Base-by-base conservation (phyloP, 2,329 filamentous ascomycete genomes). In the Exophiala bonariae region DNA sequence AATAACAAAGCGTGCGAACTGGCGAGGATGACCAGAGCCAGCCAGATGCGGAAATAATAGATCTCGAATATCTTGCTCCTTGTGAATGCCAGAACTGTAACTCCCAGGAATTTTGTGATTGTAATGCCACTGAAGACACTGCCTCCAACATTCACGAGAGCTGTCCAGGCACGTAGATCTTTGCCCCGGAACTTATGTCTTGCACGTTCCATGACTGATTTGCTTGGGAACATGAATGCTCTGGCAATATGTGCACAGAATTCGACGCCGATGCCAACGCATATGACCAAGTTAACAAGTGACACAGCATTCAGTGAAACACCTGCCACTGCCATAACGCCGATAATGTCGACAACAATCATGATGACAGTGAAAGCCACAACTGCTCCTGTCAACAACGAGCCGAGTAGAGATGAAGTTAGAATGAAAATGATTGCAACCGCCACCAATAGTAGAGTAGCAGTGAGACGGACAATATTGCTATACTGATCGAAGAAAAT, bases 401-500 rank as follows among this genome's bases (percentile, higher is more conserved):
- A 96, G 32, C 95, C 95, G 2, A 99, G 79, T 1, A 99, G 81
- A 11, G 90, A 59, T 0, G 86, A 83, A 0, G 89, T 86, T 36
- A 99, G 80, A 50, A 87, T 64, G 49, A 96, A 86, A 50, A 97
- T 95, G 56, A 96, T 87, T 19, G 79, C 88, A 11, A 97, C 76
- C 0, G 90, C 92, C 3, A 88, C 86, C 32, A 86, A 86, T 22
- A 99, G 79, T 1, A 99, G 80, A 0, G 85, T 82, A 1, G 80
- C 85, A 0, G 92, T 91, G 3, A 97, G 77, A 9, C 79, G 77
- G 16, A 95, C 82, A 52, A 99, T 97, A 48, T 81, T 81, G 4
- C 89, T 80, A 63, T 99, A 99, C 66, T 97, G 93, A 65, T 99
- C 93, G 66, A 99, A 99, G 79, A 97, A 99, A 66, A 99, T 91